Percentiles rank a stretch among this genome's conserved stretches.
Evolutionary conservation across 257 asterid genomes (phyloP).

Genomic region (Echites panduratus): DNA sequence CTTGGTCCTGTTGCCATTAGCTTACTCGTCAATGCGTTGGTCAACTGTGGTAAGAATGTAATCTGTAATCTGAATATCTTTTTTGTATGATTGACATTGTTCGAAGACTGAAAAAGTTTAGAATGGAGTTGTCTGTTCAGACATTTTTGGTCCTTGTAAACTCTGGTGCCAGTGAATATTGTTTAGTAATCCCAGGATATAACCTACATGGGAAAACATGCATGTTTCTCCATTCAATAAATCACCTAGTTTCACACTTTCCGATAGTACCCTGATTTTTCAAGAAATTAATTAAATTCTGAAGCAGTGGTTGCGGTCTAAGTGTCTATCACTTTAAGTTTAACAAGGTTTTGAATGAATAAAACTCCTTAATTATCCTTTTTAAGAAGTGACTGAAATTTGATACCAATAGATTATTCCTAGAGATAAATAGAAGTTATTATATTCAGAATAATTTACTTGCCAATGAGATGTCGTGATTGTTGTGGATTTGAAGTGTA

Average conservation of each 20-base stretch:
- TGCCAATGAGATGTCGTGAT: background rate
- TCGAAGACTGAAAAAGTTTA: background rate
- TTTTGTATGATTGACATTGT: background rate
- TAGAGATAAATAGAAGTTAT: background rate
- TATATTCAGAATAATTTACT: background rate
- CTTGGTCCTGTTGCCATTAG: slow-evolving; percentile 83
- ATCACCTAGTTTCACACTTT: background rate
- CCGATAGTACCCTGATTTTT: background rate
- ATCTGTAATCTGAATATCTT: background rate
- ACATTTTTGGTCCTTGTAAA: background rate
- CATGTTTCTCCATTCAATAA: background rate
- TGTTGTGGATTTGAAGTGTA: background rate
- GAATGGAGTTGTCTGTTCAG: background rate
- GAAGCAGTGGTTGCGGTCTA: background rate
- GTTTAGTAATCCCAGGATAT: background rate
- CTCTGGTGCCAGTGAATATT: background rate
- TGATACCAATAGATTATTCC: background rate
- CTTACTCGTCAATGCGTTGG: slow-evolving; percentile 76
- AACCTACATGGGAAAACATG: background rate
- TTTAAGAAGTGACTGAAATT: background rate
- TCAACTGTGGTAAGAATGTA: slow-evolving; percentile 52
- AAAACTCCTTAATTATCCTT: background rate
- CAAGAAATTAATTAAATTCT: background rate
- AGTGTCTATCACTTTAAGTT: background rate
- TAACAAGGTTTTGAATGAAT: background rate